A percentile compares a stretch with the other conserved stretches of the same genome.
These are phyloP conservation scores for Sporothrix protearum DNA, from an alignment of 2,329 filamentous ascomycete species.

Conservation along the genomic window DNA sequence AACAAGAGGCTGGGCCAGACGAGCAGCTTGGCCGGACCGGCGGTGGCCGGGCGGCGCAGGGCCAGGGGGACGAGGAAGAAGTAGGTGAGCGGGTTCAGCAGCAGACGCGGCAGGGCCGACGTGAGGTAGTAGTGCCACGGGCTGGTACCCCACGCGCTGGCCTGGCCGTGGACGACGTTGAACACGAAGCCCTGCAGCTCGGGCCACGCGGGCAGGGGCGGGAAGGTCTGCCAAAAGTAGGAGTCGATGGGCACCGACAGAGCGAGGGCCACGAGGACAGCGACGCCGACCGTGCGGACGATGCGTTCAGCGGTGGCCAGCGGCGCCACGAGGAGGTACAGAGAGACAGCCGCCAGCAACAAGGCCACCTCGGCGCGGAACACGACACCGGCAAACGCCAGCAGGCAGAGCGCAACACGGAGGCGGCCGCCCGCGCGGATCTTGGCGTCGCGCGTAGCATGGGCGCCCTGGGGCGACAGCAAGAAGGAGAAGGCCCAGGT, in stretches of 20 bases:
- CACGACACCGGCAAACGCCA: constrained; percentile 76
- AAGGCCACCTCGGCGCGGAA: constrained; percentile 89
- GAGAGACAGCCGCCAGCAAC: constrained; percentile 64
- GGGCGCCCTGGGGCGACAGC: constrained; percentile 9
- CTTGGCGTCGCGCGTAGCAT: background rate
- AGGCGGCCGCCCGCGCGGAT: constrained; percentile 44
- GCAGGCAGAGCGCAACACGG: constrained; percentile 64
- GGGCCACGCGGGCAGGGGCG: constrained; percentile 74
- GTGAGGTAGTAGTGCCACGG: constrained; percentile 85
- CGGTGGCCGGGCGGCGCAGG: constrained; percentile 46
- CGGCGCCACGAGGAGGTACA: constrained; percentile 58
- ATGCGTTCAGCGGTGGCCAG: constrained; percentile 52
- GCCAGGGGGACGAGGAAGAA: constrained; percentile 54
- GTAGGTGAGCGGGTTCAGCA: constrained; percentile 70
- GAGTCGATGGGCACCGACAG: constrained; percentile 77
- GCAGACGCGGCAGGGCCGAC: constrained; percentile 73
- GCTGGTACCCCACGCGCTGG: constrained; percentile 81
- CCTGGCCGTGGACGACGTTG: constrained; percentile 81
- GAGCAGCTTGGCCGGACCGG: constrained; percentile 45
- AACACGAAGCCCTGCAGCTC: constrained; percentile 86
- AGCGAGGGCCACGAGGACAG: constrained; percentile 62
- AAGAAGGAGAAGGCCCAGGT: constrained; percentile 48
- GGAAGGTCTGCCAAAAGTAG: constrained; percentile 68
- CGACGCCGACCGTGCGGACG: constrained; percentile 61
- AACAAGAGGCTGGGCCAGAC: constrained; percentile 68